phyloP scores from a whole-genome alignment of 768 basidiomycete genomes.

The Suillus cothurnatus region DNA sequence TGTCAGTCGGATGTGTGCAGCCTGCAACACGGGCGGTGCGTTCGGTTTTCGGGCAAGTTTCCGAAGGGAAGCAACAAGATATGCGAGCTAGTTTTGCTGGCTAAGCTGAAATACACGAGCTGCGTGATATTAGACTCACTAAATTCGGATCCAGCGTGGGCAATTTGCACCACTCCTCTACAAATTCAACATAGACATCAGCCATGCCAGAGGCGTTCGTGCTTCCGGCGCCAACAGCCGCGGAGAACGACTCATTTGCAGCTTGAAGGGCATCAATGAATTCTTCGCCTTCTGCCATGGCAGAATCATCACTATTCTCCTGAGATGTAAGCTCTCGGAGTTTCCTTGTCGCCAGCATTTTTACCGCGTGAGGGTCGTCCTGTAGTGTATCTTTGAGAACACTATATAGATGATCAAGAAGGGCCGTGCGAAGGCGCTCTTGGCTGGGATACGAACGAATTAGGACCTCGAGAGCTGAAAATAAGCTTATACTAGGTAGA shows the following conservation, averaged over 20 bases:
- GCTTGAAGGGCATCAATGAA: conserved; percentile 32
- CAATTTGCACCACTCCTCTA: conserved; percentile 48
- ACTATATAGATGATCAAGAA: conserved; percentile 48
- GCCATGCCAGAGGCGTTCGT: conserved; percentile 28
- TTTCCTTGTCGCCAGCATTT: conserved; percentile 41
- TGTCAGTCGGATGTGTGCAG: conserved; percentile 37
- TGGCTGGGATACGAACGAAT: conserved; percentile 46
- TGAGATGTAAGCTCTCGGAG: conserved; percentile 31
- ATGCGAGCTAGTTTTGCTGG: conserved; percentile 47
- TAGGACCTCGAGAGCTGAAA: conserved; percentile 43
- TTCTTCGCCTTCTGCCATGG: conserved; percentile 19
- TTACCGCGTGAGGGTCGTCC: conserved; percentile 38
- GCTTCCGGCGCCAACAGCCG: conserved; percentile 30
- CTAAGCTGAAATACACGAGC: conserved; percentile 13
- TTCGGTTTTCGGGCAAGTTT: conserved; percentile 29
- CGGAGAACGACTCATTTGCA: conserved; percentile 32
- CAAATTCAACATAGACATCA: conserved; percentile 45
- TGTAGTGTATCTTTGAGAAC: conserved; percentile 41
- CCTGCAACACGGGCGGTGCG: conserved; percentile 34
- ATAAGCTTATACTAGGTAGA: conserved; percentile 42
- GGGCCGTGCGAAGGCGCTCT: conserved; percentile 36
- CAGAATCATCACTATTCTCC: conserved; percentile 20
- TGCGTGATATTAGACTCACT: conserved; percentile 24
- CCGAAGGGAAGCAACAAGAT: conserved; percentile 50
- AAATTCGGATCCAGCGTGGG: conserved; percentile 33